A percentile compares a stretch with the other conserved stretches of the same genome.
Conservation (phyloP, 495 filamentous ascomycete species). For the Pyrenopolyporus hunteri region DNA sequence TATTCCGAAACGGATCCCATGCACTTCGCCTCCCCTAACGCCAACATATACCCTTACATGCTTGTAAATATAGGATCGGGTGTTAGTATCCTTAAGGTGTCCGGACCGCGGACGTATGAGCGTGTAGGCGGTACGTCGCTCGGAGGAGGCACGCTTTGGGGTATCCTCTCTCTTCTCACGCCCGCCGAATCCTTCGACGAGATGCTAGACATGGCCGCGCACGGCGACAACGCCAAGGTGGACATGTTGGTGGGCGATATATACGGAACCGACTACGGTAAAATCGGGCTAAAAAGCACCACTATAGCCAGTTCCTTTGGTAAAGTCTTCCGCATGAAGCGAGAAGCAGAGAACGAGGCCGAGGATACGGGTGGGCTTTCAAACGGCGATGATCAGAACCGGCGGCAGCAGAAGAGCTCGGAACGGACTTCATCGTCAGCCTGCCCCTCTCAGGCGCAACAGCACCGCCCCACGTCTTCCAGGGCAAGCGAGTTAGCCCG, state of each 20-base stretch:
- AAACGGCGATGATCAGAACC: constrained; percentile 54
- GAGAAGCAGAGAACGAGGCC: constrained; percentile 71
- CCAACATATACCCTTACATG: constrained; percentile 91
- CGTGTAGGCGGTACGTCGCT: constrained; percentile 94
- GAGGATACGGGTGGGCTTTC: constrained; percentile 72
- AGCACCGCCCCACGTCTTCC: constrained; percentile 19
- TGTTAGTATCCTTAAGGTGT: constrained; percentile 98
- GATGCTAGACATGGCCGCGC: constrained; percentile 92
- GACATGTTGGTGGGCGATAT: constrained; percentile 99
- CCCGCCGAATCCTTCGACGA: constrained; percentile 91
- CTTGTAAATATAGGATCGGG: constrained; percentile 99
- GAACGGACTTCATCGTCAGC: constrained; percentile 17
- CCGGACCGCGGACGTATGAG: constrained; percentile 80
- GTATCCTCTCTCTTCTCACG: constrained; percentile 86
- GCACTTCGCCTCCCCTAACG: constrained; percentile 72
- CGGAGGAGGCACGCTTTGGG: constrained; percentile 96
- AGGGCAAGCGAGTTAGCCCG: constrained; percentile 16
- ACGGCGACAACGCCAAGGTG: constrained; percentile 88
- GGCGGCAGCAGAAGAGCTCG: constrained; percentile 18
- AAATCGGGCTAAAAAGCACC: constrained; percentile 90
- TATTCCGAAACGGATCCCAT: constrained; percentile 89
- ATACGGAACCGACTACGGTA: constrained; percentile 92
- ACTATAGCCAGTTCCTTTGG: constrained; percentile 96
- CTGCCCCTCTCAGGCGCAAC: constrained; percentile 12
- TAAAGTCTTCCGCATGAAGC: constrained; percentile 91